Evolutionary conservation across 129 eudicot genomes (phyloP).

Genomic region (Centaurea solstitialis): DNA sequence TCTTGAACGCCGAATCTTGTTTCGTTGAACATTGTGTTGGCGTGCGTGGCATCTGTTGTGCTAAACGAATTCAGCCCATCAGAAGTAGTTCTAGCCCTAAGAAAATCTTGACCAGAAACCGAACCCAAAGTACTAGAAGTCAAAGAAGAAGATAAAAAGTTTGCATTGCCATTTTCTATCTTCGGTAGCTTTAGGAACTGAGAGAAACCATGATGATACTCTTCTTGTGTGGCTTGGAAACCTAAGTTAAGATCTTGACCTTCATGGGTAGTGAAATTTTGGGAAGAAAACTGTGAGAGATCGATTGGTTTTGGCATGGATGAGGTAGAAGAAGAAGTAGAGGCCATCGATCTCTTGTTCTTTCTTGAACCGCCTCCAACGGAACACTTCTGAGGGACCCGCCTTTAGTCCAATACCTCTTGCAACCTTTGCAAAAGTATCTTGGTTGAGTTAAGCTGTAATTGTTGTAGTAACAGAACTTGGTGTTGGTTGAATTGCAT

Average conservation of each 20-base stretch:
- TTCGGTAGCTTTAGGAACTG: slow-evolving; percentile 40
- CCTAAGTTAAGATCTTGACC: slow-evolving; percentile 54
- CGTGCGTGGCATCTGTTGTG: slow-evolving; percentile 12
- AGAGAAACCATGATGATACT: slow-evolving; percentile 27
- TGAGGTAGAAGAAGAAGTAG: slow-evolving; percentile 26
- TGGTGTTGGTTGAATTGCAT: slow-evolving; percentile 75
- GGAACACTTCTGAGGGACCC: slow-evolving; percentile 85
- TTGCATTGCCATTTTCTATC: slow-evolving; percentile 30
- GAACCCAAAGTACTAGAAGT: slow-evolving; percentile 12
- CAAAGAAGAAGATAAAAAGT: slow-evolving; percentile 31
- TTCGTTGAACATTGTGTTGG: slow-evolving; percentile 23
- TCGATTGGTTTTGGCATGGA: slow-evolving; percentile 32
- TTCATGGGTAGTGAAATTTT: slow-evolving; percentile 34
- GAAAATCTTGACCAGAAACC: slow-evolving; percentile 20
- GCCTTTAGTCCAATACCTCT: slow-evolving; percentile 89
- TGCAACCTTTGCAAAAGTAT: slow-evolving; percentile 75
- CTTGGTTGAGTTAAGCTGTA: slow-evolving; percentile 88
- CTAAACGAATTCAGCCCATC: slow-evolving; percentile 10
- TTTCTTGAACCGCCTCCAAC: slow-evolving; percentile 89
- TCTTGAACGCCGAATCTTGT: slow-evolving; percentile 42
- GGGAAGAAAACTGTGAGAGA: slow-evolving; percentile 41
- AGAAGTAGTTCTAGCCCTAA: slow-evolving; percentile 18
- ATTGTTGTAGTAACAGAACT: slow-evolving; percentile 85
- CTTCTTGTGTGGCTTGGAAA: slow-evolving; percentile 32
- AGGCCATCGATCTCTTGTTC: slow-evolving; percentile 52